These are phyloP conservation scores for Ambrosia trifida DNA, from an alignment of 129 eudicot genomes.

Conservation along the genomic window DNA sequence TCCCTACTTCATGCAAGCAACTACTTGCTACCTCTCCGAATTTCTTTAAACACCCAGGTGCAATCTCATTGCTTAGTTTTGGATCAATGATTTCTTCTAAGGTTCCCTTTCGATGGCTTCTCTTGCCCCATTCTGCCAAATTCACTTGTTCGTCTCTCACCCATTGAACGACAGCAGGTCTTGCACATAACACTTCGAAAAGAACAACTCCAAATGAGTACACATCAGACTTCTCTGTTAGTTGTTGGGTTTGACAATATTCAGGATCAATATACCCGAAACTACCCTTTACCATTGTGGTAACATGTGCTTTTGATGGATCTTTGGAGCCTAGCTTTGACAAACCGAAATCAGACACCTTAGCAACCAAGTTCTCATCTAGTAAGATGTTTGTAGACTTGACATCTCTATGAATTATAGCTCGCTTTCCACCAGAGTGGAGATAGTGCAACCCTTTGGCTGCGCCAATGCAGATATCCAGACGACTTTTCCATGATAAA, in stretches of 20 bases:
- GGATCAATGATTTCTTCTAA: not conserved
- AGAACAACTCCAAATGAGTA: conserved; percentile 68
- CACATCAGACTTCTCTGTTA: conserved; percentile 58
- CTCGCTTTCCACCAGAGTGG: conserved; percentile 39
- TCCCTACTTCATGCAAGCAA: not conserved
- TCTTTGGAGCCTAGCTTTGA: conserved; percentile 49
- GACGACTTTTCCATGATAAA: not conserved
- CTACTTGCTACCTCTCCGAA: not conserved
- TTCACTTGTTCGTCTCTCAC: not conserved
- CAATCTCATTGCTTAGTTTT: not conserved
- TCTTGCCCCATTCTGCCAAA: not conserved
- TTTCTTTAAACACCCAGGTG: not conserved
- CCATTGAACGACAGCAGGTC: not conserved
- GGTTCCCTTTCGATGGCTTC: not conserved
- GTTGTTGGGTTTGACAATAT: conserved; percentile 44
- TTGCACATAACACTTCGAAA: conserved; percentile 53
- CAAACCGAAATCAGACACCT: conserved; percentile 69
- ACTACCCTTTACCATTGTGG: conserved; percentile 57
- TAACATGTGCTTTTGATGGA: conserved; percentile 43
- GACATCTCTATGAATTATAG: conserved; percentile 61
- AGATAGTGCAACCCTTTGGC: conserved; percentile 47
- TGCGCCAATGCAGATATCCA: not conserved
- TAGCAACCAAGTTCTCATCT: conserved; percentile 38
- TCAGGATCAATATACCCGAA: conserved; percentile 60
- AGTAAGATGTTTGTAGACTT: conserved; percentile 48